Evolutionary conservation across 371 early-diverging fungal species (phyloP).

Genomic region (Mucor saturninus): DNA sequence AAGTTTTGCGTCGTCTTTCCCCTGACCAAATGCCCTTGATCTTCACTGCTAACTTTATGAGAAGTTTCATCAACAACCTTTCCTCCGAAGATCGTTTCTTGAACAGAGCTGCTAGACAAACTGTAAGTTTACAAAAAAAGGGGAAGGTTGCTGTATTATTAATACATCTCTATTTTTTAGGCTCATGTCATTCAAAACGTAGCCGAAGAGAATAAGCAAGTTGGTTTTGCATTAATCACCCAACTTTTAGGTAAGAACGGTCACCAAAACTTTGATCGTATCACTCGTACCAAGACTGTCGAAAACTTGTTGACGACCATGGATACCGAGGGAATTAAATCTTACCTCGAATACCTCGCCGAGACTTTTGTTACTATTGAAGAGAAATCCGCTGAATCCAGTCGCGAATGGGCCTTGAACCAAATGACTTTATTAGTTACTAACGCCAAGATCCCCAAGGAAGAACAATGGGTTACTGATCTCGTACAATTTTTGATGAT

Average conservation of each 20-base stretch:
- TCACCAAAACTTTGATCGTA: constrained; percentile 72
- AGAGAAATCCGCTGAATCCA: constrained; percentile 35
- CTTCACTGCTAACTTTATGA: constrained; percentile 84
- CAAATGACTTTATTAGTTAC: constrained; percentile 80
- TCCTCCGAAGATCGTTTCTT: constrained; percentile 75
- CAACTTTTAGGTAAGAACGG: constrained; percentile 76
- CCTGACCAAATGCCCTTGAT: constrained; percentile 72
- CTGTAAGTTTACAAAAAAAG: constrained; percentile 45
- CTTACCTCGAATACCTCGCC: constrained; percentile 76
- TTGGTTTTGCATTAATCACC: constrained; percentile 56
- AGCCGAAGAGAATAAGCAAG: constrained; percentile 43
- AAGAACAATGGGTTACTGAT: constrained; percentile 68
- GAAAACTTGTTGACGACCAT: constrained; percentile 75
- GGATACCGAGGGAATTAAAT: constrained; percentile 68
- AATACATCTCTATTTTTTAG: constrained; percentile 17
- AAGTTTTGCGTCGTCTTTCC: constrained; percentile 66
- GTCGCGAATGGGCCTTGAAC: constrained; percentile 80
- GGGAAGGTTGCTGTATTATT: constrained; percentile 13
- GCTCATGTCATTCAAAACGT: constrained; percentile 55
- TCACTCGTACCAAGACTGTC: constrained; percentile 79
- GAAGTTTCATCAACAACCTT: constrained; percentile 82
- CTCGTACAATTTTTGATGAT: constrained; percentile 72
- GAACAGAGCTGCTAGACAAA: constrained; percentile 77
- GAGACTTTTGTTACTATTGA: constrained; percentile 58
- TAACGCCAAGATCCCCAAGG: constrained; percentile 73